A percentile compares a stretch with the other conserved stretches of the same genome.
These are phyloP conservation scores for Phaeosphaeria sp. DNA, from an alignment of 2,329 filamentous ascomycete species.

Conservation along the genomic window DNA sequence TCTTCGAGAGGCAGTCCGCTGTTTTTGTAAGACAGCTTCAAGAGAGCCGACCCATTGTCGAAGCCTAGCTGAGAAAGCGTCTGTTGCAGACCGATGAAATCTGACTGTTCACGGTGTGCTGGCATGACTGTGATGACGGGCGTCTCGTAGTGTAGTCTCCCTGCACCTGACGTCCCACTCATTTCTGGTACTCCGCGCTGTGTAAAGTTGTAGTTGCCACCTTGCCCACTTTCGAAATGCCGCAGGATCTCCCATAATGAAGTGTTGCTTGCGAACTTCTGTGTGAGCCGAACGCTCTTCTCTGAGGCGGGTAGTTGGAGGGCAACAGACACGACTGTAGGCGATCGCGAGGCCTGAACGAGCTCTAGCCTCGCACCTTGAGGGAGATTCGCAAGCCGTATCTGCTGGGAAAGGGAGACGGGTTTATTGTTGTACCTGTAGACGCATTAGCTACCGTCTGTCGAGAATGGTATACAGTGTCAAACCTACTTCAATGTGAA, in stretches of 20 bases:
- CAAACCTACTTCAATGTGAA: constrained; percentile 78
- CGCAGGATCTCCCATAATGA: constrained; percentile 89
- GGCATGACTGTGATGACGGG: constrained; percentile 86
- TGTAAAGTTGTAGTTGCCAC: constrained; percentile 74
- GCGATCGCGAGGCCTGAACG: constrained; percentile 83
- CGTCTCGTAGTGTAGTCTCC: constrained; percentile 85
- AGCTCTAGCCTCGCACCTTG: constrained; percentile 93
- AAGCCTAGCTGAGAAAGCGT: constrained; percentile 86
- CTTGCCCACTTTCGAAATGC: constrained; percentile 76
- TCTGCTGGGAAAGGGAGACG: constrained; percentile 83
- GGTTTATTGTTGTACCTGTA: constrained; percentile 72
- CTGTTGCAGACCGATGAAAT: constrained; percentile 85
- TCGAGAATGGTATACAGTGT: neutral
- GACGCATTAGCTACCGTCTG: constrained; percentile 5
- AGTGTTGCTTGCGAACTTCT: constrained; percentile 88
- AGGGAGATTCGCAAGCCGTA: constrained; percentile 80
- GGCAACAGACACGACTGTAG: constrained; percentile 86
- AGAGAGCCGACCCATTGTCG: constrained; percentile 80
- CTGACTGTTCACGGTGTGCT: constrained; percentile 69
- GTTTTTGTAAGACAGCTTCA: constrained; percentile 77
- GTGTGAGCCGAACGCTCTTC: constrained; percentile 69
- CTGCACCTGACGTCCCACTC: constrained; percentile 63
- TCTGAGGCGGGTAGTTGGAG: constrained; percentile 71
- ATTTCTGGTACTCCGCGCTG: constrained; percentile 76
- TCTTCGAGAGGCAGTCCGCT: constrained; percentile 83